Conservation (phyloP, 2,329 filamentous ascomycete species). For the Exophiala aquamarina region DNA sequence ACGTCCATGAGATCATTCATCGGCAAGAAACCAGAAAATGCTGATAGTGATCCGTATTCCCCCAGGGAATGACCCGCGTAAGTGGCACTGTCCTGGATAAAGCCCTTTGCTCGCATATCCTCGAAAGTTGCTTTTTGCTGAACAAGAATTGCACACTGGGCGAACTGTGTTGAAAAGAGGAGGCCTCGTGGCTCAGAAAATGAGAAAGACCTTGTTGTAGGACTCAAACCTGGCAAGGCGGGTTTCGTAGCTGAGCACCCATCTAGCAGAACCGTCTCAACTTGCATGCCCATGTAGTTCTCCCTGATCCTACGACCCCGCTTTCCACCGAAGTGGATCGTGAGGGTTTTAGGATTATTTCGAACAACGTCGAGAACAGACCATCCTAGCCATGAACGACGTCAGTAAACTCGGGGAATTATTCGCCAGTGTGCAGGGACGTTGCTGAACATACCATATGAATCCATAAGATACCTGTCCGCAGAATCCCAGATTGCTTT, state of each 20-base stretch:
- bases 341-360: slow-evolving; percentile 39
- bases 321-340: slow-evolving; percentile 39
- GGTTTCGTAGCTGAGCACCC: not conserved
- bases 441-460: slow-evolving; percentile 31
- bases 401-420: too few relatives aligned
- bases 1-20: slow-evolving; percentile 30
- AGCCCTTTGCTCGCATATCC: slow-evolving; percentile 31
- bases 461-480: slow-evolving; percentile 35
- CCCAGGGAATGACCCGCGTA: slow-evolving; percentile 37
- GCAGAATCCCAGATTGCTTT: slow-evolving; percentile 38
- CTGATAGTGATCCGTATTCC: slow-evolving; percentile 33
- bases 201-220: slow-evolving; percentile 31
- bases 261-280: slow-evolving; percentile 2
- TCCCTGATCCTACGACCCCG: slow-evolving; percentile 34
- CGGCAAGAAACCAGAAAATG: slow-evolving; percentile 31
- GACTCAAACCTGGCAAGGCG: slow-evolving; percentile 17
- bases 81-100: slow-evolving; percentile 21
- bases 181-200: slow-evolving; percentile 31
- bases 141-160: slow-evolving; percentile 35
- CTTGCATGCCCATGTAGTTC: slow-evolving; percentile 33
- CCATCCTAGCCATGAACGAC: slow-evolving; percentile 26
- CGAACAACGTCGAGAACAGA: slow-evolving; percentile 38
- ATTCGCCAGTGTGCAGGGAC: not conserved
- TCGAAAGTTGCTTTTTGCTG: slow-evolving; percentile 33
- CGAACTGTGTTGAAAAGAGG: slow-evolving; percentile 37